Percentiles rank a stretch among this genome's conserved stretches.
Conservation (phyloP, 768 basidiomycete genomes). For the Sporobolomyces pararoseus region DNA sequence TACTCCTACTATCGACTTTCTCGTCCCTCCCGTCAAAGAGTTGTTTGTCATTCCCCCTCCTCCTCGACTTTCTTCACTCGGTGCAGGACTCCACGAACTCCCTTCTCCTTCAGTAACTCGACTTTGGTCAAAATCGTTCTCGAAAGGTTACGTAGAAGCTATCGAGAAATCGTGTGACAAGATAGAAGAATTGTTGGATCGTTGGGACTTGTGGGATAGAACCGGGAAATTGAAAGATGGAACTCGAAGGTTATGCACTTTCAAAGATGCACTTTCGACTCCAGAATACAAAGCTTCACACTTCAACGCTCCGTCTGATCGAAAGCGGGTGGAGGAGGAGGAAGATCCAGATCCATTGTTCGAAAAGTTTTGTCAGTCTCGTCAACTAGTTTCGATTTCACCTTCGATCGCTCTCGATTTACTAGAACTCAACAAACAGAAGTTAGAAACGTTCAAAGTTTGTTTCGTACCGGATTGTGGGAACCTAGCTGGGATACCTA, state of each 20-base stretch:
- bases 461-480: conserved; percentile 31
- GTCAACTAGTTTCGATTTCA: conserved; percentile 56
- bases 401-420: conserved; percentile 63
- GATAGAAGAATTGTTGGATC: conserved; percentile 11
- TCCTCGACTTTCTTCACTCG: conserved; percentile 15
- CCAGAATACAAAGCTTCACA: background rate
- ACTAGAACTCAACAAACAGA: conserved; percentile 60
- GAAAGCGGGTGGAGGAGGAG: background rate
- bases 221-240: conserved; percentile 23
- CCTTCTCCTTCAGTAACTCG: conserved; percentile 3
- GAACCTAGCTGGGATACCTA: conserved; percentile 27
- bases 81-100: conserved; percentile 33
- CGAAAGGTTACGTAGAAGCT: conserved; percentile 31
- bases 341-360: conserved; percentile 64
- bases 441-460: background rate
- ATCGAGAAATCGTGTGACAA: background rate
- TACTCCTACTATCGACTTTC: background rate
- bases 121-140: conserved; percentile 31
- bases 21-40: conserved; percentile 31
- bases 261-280: conserved; percentile 27
- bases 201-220: conserved; percentile 31
- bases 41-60: conserved; percentile 39
- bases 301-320: too few species aligned
- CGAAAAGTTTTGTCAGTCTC: conserved; percentile 50
- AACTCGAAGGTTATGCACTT: conserved; percentile 29